These are phyloP conservation scores for Xylariaceae sp. DNA, from an alignment of 2,329 filamentous ascomycete species.

Conservation along the genomic window DNA sequence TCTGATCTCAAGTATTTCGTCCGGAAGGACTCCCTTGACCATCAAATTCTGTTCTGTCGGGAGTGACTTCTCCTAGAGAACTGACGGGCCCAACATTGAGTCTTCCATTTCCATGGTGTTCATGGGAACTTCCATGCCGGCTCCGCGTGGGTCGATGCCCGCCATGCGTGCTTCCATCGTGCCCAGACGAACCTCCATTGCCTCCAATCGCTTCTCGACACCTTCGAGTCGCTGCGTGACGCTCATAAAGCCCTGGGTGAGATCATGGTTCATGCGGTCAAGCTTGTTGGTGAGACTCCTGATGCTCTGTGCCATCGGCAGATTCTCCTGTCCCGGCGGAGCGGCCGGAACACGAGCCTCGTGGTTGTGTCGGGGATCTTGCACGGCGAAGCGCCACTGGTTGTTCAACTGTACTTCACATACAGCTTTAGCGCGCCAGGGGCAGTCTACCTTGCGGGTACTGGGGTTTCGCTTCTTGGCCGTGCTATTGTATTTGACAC, in stretches of 20 bases:
- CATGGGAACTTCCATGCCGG: slow-evolving; percentile 36
- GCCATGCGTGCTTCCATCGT: slow-evolving; percentile 36
- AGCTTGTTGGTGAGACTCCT: slow-evolving; percentile 55
- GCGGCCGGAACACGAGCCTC: slow-evolving; percentile 52
- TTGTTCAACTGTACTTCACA: slow-evolving; percentile 58
- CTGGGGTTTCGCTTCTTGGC: slow-evolving; percentile 60
- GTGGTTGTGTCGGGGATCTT: slow-evolving; percentile 57
- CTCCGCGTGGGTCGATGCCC: slow-evolving; percentile 34
- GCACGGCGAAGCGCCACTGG: slow-evolving; percentile 59
- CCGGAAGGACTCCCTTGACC: background rate
- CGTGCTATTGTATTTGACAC: slow-evolving; percentile 60
- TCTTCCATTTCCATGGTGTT: slow-evolving; percentile 37
- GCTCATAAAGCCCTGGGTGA: slow-evolving; percentile 47
- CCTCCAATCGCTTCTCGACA: slow-evolving; percentile 52
- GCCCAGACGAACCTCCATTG: slow-evolving; percentile 41
- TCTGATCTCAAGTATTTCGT: background rate
- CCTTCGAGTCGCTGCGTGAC: slow-evolving; percentile 47
- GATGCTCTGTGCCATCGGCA: slow-evolving; percentile 52
- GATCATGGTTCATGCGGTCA: slow-evolving; percentile 53
- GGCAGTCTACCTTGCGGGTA: slow-evolving; percentile 59
- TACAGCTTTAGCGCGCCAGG: slow-evolving; percentile 58
- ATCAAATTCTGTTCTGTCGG: background rate
- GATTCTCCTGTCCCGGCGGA: slow-evolving; percentile 52
- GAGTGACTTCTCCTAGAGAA: slow-evolving; percentile 30
- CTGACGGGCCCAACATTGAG: slow-evolving; percentile 34